Conservation (phyloP, 1,139 yeast species). For the Protomyces arabidopsidicola region DNA sequence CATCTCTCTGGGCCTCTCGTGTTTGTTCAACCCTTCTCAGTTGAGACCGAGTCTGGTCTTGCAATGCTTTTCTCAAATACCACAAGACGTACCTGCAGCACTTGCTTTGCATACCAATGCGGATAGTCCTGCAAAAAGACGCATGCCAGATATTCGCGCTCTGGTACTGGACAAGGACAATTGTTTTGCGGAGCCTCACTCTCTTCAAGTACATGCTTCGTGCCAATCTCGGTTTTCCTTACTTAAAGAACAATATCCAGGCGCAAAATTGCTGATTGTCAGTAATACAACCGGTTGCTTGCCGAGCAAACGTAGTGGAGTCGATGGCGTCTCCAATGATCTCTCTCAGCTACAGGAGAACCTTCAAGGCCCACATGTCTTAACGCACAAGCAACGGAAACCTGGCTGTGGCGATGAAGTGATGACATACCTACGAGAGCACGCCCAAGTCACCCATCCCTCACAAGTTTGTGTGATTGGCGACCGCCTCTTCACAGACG, state of each 20-base stretch:
- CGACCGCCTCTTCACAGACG: constrained; percentile 84
- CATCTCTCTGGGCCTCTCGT: constrained; percentile 33
- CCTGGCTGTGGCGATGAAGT: constrained; percentile 84
- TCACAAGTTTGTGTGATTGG: constrained; percentile 79
- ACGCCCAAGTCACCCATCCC: constrained; percentile 44
- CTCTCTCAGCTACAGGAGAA: neutral
- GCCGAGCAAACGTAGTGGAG: neutral
- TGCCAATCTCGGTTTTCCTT: constrained; percentile 49
- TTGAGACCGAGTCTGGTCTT: constrained; percentile 7
- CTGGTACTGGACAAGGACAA: constrained; percentile 91
- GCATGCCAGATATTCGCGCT: constrained; percentile 53
- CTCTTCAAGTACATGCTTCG: constrained; percentile 52
- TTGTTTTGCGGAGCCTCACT: constrained; percentile 83
- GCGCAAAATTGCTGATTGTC: constrained; percentile 66
- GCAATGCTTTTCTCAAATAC: constrained; percentile 8
- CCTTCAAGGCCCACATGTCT: neutral
- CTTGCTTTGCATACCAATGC: neutral
- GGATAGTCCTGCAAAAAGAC: neutral
- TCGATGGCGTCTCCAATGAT: neutral
- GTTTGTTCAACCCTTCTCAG: constrained; percentile 5
- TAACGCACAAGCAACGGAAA: constrained; percentile 48
- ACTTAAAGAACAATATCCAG: constrained; percentile 56
- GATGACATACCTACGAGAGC: constrained; percentile 43
- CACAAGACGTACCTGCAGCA: neutral
- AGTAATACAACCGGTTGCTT: constrained; percentile 82